A percentile compares a stretch with the other conserved stretches of the same genome.
These are phyloP conservation scores for Euphrasia confusa DNA, from an alignment of 257 asterid species.

Conservation along the genomic window DNA sequence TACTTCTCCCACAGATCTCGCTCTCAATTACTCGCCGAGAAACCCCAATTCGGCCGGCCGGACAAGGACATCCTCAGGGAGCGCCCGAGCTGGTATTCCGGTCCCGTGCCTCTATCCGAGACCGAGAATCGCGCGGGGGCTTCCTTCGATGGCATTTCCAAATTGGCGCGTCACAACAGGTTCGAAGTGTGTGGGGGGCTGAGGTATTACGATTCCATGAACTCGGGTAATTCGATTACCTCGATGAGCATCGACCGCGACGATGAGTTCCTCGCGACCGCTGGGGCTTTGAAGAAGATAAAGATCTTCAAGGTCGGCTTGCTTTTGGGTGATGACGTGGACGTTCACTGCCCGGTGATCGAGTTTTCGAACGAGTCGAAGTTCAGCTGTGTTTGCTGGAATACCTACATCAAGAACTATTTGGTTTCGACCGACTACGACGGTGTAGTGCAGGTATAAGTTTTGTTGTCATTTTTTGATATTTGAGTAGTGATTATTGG, in stretches of 20 bases:
- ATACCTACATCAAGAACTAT: slow-evolving; percentile 42
- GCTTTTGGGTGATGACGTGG: slow-evolving; percentile 35
- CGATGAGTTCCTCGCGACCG: slow-evolving; percentile 45
- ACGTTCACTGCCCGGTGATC: slow-evolving; percentile 48
- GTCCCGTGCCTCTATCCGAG: background rate
- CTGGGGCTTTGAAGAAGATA: slow-evolving; percentile 52
- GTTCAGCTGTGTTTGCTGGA: slow-evolving; percentile 56
- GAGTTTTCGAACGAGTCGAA: slow-evolving; percentile 43
- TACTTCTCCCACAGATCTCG: slow-evolving; percentile 42
- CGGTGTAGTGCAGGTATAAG: slow-evolving; percentile 47
- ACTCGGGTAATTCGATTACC: slow-evolving; percentile 35
- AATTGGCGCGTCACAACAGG: slow-evolving; percentile 40
- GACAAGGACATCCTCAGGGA: slow-evolving; percentile 33
- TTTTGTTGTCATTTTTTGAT: too few relatives aligned
- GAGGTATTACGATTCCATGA: slow-evolving; percentile 31
- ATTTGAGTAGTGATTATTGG: too few relatives aligned
- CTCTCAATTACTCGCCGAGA: slow-evolving; percentile 19
- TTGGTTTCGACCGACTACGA: slow-evolving; percentile 48
- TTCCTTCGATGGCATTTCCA: slow-evolving; percentile 47
- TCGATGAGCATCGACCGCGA: slow-evolving; percentile 48
- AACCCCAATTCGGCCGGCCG: slow-evolving; percentile 22
- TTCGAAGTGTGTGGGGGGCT: slow-evolving; percentile 44
- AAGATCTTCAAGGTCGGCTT: slow-evolving; percentile 39
- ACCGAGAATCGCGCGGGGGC: slow-evolving; percentile 27
- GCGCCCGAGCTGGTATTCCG: slow-evolving; percentile 18